Base-by-base conservation (phyloP, 2,329 filamentous ascomycete genomes). In the Colletotrichum sp. region DNA sequence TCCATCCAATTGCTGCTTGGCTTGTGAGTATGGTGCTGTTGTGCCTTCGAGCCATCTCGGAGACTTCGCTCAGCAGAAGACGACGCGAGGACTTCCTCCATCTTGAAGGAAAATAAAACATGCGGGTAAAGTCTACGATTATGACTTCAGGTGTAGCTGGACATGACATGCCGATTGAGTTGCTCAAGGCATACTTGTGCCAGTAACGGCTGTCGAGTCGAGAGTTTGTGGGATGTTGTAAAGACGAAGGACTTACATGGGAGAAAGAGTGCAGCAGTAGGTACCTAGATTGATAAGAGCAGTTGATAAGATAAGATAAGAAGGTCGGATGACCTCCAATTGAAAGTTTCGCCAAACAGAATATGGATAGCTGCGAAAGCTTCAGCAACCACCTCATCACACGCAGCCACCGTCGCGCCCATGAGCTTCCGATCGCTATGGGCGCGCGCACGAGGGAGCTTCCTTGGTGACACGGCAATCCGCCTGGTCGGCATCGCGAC, bases 401-500 rank as follows among this genome's bases (percentile, higher is more conserved):
- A 43, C 28, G 22, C 55, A 36, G 13, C 18, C 32, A 61, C 39
- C 16, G 13, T 55, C 27, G 62, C 71, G 71, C 66, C 66, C 66
- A 76, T 76, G 74, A 61, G 55, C 60, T 67, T 78, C 39, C 76
- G 77, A 16, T 68, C 62, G 62, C 39, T 70, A 71, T 77, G 70
- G 73, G 76, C 66, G 74, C 76, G 66, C 65, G 75, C 64, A 66
- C 68, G 71, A 64, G 55, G 67, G n/a, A 67, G 68, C 2, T 86
- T 85, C 70, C 48, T 80, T n/a, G 78, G 82, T 18, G 81, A 82
- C 58, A 74, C 70, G 32, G 43, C 76, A 8, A 48, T 74, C 34
- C 74, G 67, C 18, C 74, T 77, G n/a, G n/a, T 92, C 77, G 86
- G 87, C 65, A 86, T 92, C 75, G 88, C 89, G 67, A 89, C 91